Evolutionary conservation across 116 monocot species (phyloP), one percentile per base, ranked within the genome.

Genomic region (Posidonia oceanica): DNA sequence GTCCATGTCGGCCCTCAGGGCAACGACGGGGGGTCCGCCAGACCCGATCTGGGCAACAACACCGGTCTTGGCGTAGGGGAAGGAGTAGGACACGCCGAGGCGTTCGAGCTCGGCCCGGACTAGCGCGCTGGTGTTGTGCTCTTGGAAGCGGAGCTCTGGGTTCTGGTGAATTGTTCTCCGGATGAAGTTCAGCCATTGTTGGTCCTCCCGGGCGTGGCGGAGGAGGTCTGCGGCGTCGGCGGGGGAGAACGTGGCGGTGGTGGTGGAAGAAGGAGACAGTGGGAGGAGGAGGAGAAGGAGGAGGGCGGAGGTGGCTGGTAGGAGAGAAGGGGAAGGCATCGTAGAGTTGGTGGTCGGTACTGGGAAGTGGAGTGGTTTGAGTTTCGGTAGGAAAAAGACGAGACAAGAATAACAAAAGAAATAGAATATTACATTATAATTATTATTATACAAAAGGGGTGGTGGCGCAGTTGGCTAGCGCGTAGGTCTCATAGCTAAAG

Each of bases 401-500:
- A 29, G 1, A 29, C 0, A 29, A 29, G 29, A 29, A 29, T 29
- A 29, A 29, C 29, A 1, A 29, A 29, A n/a, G n/a, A n/a, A n/a
- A n/a, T n/a, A n/a, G n/a, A n/a, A n/a, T n/a, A n/a, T n/a, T n/a
- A n/a, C n/a, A n/a, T n/a, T n/a, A n/a, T n/a, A n/a, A n/a, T n/a
- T n/a, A n/a, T n/a, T n/a, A n/a, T n/a, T n/a, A n/a, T n/a, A n/a
- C n/a, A n/a, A n/a, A n/a, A n/a, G 92, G 90, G 87, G 89, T 92
- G 92, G 87, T 90, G 92, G 89, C 89, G 87, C 93, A 92, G 98
- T 98, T 98, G 93, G 92, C 85, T 89, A 89, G 97, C 87, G 89
- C 89, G 98, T 92, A 92, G 92, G 92, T 98, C 98, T 93, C 98
- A 93, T 98, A 87, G 98, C 92, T 74, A 10, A 29, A 29, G 91